Base-by-base conservation (phyloP, 192 early-diverging fungal species). In the Backusella macrospora region DNA sequence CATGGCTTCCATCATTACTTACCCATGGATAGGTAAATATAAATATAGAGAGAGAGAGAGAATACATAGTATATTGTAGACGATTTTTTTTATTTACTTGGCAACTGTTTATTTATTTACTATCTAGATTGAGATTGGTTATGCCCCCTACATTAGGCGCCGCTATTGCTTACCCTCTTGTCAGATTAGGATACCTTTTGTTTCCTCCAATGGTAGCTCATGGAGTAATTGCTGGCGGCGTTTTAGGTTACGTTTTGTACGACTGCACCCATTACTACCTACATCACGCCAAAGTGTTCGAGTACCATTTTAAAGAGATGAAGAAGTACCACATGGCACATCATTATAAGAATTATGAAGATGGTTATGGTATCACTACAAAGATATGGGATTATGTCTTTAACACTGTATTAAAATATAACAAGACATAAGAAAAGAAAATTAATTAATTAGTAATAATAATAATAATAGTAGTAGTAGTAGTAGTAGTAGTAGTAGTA, bases 1-100 rank as follows among this genome's bases (percentile, higher is more conserved):
- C 97, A 99, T 78, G 97, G 97, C 21, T 93, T 99, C 42, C 97
- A 99, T 81, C 96, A 99, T 78, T 97, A 92, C 80, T 80, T 99
- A 37, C 97, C 97, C 10, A 97, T 97, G 96, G 96, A 99, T 77
- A 92, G 85, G 88, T 93, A 84, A 74, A 79, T 59, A 8, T 34
- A 34, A 2, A 34, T 34, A 34, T 34, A 34, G 29, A 34, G 0
- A 34, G 29, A 34, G 29, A 34, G 14, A 68, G n/a, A n/a, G n/a
- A 34, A n/a, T 6, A 26, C 4, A 23, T 37, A 12, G 13, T 26
- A 26, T 10, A 42, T 63, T 34, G n/a, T 5, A 62, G 46, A n/a
- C 23, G 64, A n/a, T 83, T 44, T 75, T 68, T 37, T 52, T 76
- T 42, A 72, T 47, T 18, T 64, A 23, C 14, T 40, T 43, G 8